Base-by-base conservation (phyloP, 306 rosid genomes). In the Cyamopsis tetragonoloba region DNA sequence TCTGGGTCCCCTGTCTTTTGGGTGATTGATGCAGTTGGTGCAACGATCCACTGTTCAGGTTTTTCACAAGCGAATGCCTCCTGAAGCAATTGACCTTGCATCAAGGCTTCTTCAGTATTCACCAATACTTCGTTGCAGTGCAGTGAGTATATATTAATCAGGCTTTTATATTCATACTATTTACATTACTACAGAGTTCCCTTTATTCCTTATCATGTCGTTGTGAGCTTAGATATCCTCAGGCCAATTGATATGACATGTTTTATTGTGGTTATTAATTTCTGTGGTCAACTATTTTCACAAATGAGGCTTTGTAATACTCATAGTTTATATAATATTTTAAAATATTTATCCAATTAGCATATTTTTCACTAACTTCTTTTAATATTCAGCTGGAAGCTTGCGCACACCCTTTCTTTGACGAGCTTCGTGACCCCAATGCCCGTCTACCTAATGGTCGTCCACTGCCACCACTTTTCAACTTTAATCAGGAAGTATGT, bases 81-180 rank as follows among this genome's bases (percentile, higher is more conserved):
- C 98, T 14, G 96, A 89, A 83, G 98, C 97, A 70, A 89, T 93
- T 75, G 98, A 93, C 81, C 97, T 93, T 71, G 88, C 97, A 60
- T 89, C 96, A 51, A 84, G 98, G 76, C 97, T 93, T 79, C 96
- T 93, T 67, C 98, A 93, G 68, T 93, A 93, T 82, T 93, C 98
- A 9, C 98, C 98, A 4, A 91, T 89, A 77, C 87, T 89, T 58
- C 95, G 98, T 41, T 93, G 96, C 78, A 86, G 86, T 34, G 96
- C 97, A 4, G 98, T 89, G 74, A 86, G 96, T 88, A 43, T 23
- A 53, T 42, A 24, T 61, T 30, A 56, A 19, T 27, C 13, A 5
- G 41, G 46, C 66, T 37, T 61, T 48, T 28, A 70, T 27, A 27
- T 20, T 22, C 68, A 68, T 19, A 19, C 56, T 17, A 5, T 18